Evolutionary conservation across 768 basidiomycete genomes (phyloP), one percentile per base, ranked within the genome.

Genomic region (Trametes maxima): DNA sequence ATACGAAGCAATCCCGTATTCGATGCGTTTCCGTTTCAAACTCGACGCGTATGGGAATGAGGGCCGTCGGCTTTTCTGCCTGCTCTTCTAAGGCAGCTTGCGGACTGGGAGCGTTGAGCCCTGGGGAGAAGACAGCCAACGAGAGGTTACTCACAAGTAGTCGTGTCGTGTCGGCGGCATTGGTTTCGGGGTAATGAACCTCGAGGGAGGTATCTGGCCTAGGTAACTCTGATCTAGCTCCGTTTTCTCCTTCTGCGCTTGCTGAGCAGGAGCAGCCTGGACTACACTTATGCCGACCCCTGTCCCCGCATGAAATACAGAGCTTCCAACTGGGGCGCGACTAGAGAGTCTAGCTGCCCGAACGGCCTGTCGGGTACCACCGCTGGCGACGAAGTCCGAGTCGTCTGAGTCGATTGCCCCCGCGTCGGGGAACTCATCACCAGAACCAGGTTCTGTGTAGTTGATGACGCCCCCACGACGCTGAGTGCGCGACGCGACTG

Each of bases 1-100:
- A 99, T 12, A 93, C 84, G 73, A 99, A 98, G 69, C 89, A 90
- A 70, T 99, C 97, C 43, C 95, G 88, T 72, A 99, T 85, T 68
- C 95, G 81, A 69, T 92, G 92, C 0, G 90, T 90, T 12, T 94
- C 92, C 12, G 90, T 94, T 71, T 98, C 95, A 68, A 99, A 87
- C 67, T 98, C 95, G 54, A 99, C 91, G 47, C 93, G 92, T 59
- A 99, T 93, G 3, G 97, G 97, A 13, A 98, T 86, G 36, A 96
- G 85, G 5, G 81, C 71, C 2, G 81, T 79, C 0, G 77, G 73
- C 61, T 75, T 75, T 47, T 78, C 70, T 2, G 92, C 90, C 68
- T 91, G 85, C 17, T 72, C 71, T 51, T 88, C 83, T 35, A 96
- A 73, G 13, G 79, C 75, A 35, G 93, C 88, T 46, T 82, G 80